Conservation (phyloP, 768 basidiomycete species). For the Naganishia kalamii region DNA sequence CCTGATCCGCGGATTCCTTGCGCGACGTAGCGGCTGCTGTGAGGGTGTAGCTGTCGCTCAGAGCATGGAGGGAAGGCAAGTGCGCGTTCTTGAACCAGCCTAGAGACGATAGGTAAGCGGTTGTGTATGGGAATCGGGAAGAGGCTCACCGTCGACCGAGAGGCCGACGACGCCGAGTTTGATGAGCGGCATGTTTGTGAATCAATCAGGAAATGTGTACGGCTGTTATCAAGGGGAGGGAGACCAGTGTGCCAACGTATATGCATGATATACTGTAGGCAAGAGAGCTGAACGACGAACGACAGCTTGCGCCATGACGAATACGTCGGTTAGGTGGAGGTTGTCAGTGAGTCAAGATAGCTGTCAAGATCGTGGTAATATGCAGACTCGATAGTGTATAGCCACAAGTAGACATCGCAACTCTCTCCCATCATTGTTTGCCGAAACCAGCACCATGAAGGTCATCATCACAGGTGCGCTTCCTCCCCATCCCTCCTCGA, state of each 20-base stretch:
- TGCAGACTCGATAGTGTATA: too few relatives aligned
- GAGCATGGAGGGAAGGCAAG: background rate
- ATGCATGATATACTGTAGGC: too few relatives aligned
- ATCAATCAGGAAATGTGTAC: too few relatives aligned
- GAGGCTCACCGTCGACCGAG: background rate
- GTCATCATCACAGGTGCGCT: conserved; percentile 14
- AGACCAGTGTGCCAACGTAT: too few relatives aligned
- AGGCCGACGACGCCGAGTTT: background rate
- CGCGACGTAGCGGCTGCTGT: background rate
- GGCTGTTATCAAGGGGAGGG: too few relatives aligned
- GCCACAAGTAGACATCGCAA: too few relatives aligned
- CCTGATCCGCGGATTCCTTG: background rate
- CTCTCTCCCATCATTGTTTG: background rate
- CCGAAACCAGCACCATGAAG: conserved; percentile 5
- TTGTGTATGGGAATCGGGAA: background rate
- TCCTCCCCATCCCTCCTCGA: background rate
- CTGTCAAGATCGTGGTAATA: too few relatives aligned
- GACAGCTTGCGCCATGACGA: too few relatives aligned
- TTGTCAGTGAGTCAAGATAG: too few relatives aligned
- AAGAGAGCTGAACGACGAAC: too few relatives aligned
- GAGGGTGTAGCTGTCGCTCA: background rate
- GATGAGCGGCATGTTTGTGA: background rate
- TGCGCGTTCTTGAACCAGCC: background rate
- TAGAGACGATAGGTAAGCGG: background rate
- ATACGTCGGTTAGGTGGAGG: too few relatives aligned